These are phyloP conservation scores for Allium fistulosum DNA, from an alignment of 106 monocot species.

Conservation along the genomic window DNA sequence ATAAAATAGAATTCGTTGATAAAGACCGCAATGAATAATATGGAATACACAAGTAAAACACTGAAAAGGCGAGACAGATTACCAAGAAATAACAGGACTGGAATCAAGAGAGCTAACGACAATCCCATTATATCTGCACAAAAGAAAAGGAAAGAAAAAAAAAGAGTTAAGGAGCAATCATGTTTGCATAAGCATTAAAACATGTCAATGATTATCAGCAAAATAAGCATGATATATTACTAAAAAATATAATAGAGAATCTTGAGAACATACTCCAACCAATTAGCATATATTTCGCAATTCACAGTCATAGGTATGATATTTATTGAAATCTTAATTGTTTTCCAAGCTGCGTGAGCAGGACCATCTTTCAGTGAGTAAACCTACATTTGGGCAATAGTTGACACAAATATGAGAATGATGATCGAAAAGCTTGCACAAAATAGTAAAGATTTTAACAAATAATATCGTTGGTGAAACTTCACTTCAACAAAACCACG, in stretches of 20 bases:
- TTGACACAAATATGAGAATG: background rate
- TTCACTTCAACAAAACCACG: background rate
- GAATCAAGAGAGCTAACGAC: conserved; percentile 64
- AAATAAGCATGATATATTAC: background rate
- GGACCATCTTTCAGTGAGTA: conserved; percentile 73
- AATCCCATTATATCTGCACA: conserved; percentile 88
- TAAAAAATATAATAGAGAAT: background rate
- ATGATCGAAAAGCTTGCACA: background rate
- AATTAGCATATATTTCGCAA: conserved; percentile 42
- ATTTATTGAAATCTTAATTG: conserved; percentile 34
- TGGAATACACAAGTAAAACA: no score
- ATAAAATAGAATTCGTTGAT: no score
- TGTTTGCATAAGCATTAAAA: background rate
- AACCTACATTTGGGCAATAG: conserved; percentile 39
- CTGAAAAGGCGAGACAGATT: background rate
- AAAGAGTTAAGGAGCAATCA: background rate
- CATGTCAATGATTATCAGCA: background rate
- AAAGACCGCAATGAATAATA: no score
- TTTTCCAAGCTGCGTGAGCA: conserved; percentile 43
- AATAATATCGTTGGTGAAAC: background rate
- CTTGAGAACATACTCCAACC: conserved; percentile 62
- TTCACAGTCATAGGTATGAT: conserved; percentile 32
- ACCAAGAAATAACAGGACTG: conserved; percentile 65
- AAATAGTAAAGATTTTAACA: background rate
- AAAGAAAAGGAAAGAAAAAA: conserved; percentile 12